Base-by-base conservation (phyloP, 495 filamentous ascomycete genomes). In the Aspergillus diversus region DNA sequence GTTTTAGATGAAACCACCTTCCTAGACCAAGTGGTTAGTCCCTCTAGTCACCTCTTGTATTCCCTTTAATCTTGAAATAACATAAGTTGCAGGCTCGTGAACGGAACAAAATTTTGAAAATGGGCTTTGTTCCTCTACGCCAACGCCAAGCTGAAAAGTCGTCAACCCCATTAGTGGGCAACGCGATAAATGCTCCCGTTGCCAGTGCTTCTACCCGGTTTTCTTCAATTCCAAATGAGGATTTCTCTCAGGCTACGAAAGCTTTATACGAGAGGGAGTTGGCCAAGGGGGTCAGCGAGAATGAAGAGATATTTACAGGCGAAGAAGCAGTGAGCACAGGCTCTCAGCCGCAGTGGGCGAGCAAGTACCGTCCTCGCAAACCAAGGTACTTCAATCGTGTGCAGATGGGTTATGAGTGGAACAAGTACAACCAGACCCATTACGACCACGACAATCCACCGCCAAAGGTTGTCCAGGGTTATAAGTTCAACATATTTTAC, bases 381-480 rank as follows among this genome's bases (percentile, higher is more conserved):
- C 96, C 95, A 9, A 85, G 91, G 34, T 98, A 98, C 77, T 98
- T 99, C 83, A 98, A 98, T 72, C 88, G 95, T 21, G 93, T 97
- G 46, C 93, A 97, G 76, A 98, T 97, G 92, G 95, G 95, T 46
- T 99, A 97, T 75, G 95, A 99, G 73, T 99, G 95, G 95, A 99
- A 99, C 74, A 99, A 99, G 72, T 99, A 99, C 81, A 99, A 99
- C 69, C 95, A 99, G 76, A 99, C 95, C 2, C 95, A 99, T 79
- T 99, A 99, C 78, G 96, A 98, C 71, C 94, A 97, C 74, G 96
- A 98, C 69, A 97, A 99, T 68, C 95, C 95, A 7, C 95, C 95
- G 3, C 95, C 95, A 13, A 97, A 97, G 75, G 95, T 99, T 21
- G 95, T 99, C 50, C 95, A 99, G 75, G 95, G 95, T 35, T 99